Evolutionary conservation across 306 rosid genomes (phyloP), one percentile per base, ranked within the genome.

Genomic region (Medicago arabica): DNA sequence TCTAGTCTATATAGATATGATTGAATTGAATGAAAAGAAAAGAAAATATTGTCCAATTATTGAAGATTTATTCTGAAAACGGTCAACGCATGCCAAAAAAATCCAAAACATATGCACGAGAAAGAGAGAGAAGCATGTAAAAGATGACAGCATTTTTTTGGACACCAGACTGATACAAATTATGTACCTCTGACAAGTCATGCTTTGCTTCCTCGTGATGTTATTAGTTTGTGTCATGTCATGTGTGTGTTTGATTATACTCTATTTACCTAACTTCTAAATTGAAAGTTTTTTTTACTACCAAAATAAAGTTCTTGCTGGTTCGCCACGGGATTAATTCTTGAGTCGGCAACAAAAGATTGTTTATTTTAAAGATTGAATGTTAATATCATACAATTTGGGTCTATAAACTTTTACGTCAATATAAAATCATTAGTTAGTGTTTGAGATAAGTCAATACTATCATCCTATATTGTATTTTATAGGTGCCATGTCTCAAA

Each of bases 181-280:
- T 72, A 64, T 67, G 16, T 46, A n/a, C 1, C 53, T 66, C 81
- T 75, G 81, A 83, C 81, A 65, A 66, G 79, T 80, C 81, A 78
- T 74, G 41, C n/a, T 43, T 78, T 74, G 69, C 51, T 44, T 17
- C 46, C 83, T 78, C 80, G 58, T 83, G 83, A 82, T 77, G 46
- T 40, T 75, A 6, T 44, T 31, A 16, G 78, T 49, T 31, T 41
- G 69, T 16, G 43, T 66, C 12, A 25, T 16, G 43, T 66, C 12
- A 25, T 25, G 8, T 59, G 40, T 59, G 31, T 28, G 31, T 28
- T 28, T 28, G 31, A 28, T 28, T 28, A 25, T 25, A 25, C n/a
- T 25, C 4, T 9, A 11, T 44, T 9, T 44, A 44, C 3, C 14
- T 9, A 44, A 11, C 50, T 44, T 39, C 9, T 7, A 7, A 8